Evolutionary conservation across 306 rosid genomes (phyloP), one percentile per base, ranked within the genome.

Genomic region (Medicago ruthenica): DNA sequence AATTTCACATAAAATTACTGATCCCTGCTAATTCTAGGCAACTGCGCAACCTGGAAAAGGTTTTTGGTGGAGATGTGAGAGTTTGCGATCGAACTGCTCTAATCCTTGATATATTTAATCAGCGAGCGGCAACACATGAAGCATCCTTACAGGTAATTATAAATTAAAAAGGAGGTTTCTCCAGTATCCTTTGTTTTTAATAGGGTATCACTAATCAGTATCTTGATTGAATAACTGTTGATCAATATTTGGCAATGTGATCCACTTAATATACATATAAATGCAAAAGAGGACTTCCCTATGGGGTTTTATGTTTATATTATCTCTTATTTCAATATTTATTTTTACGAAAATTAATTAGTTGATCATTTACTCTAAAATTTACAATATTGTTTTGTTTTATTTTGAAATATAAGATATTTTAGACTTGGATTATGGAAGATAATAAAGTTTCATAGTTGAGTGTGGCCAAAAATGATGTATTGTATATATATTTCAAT

Each of bases 111-210:
- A 95, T 88, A 79, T 95, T 95, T 61, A 95, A 95, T 79, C 99
- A 95, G 87, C 88, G 99, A 82, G 99, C 99, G 12, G 97, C 99
- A 81, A 95, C 99, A 48, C 99, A 95, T 68, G 97, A 95, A 87
- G 99, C 99, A 67, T 88, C 97, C 79, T 80, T 95, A 78, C 99
- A 95, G 97, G 97, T 53, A 86, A 78, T 75, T 47, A 36, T 66
- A 67, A 64, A 51, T 71, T 67, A 16, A 18, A 63, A 70, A 2
- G 74, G 78, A 73, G 75, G 75, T 74, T 67, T 73, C 70, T 58
- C 50, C 45, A n/a, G 65, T 74, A 39, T 27, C 75, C 20, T 80
- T 80, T 74, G 79, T 36, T 67, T 72, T 67, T 74, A 58, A 15
- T 57, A 67, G 74, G 70, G 22, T 80, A 66, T 80, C 63, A 45